phyloP scores from a whole-genome alignment of 2,329 filamentous ascomycete species.

The Byssochlamys sp. region DNA sequence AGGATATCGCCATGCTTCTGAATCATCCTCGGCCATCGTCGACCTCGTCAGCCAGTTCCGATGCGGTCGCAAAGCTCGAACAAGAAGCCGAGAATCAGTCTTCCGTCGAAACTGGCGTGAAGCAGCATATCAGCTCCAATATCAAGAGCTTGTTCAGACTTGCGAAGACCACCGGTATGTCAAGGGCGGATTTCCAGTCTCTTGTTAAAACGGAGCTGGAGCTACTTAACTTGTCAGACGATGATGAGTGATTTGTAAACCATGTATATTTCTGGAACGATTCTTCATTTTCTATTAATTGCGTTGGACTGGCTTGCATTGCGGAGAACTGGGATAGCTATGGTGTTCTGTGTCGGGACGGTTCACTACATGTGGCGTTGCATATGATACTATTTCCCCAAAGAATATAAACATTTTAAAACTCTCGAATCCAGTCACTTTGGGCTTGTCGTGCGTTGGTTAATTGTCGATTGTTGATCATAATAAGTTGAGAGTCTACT shows the following conservation, averaged over 20 bases:
- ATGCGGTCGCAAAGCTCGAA: slow-evolving; percentile 47
- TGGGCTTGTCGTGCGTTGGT: not conserved
- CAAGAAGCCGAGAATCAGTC: slow-evolving; percentile 42
- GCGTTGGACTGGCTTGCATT: not conserved
- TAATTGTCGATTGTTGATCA: not conserved
- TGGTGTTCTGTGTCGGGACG: not conserved
- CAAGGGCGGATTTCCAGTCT: slow-evolving; percentile 49
- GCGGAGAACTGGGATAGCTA: not conserved
- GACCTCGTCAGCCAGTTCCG: slow-evolving; percentile 34
- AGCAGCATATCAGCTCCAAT: slow-evolving; percentile 54
- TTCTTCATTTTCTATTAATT: not conserved
- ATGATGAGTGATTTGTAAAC: slow-evolving; percentile 19
- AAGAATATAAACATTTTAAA: not conserved
- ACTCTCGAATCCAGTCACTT: not conserved
- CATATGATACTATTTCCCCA: not conserved
- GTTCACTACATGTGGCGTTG: not conserved
- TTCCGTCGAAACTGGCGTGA: slow-evolving; percentile 50
- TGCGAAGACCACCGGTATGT: slow-evolving; percentile 50
- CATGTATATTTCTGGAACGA: not conserved
- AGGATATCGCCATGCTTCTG: slow-evolving; percentile 20
- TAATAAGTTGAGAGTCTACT: not conserved
- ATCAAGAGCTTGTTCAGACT: slow-evolving; percentile 56
- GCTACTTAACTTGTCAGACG: slow-evolving; percentile 47
- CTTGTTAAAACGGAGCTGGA: slow-evolving; percentile 53
- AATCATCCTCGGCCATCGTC: slow-evolving; percentile 37